phyloP scores from a whole-genome alignment of 2,329 filamentous ascomycete genomes.

The Alternaria postmessia region DNA sequence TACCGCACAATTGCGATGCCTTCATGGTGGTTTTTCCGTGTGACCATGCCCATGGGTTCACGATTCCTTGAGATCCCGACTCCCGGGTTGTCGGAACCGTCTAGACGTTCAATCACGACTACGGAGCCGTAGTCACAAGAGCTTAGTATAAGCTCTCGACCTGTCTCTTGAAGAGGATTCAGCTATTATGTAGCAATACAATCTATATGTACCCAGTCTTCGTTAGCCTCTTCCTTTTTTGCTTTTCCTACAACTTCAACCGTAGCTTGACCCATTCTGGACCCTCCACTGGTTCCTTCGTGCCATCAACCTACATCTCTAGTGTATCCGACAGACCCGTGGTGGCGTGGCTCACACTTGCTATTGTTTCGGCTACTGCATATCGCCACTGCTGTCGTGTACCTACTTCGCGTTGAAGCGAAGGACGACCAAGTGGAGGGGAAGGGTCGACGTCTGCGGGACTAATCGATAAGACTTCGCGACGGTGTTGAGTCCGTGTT shows the following conservation, averaged over 20 bases:
- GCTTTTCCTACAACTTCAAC: background rate
- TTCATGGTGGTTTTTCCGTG: background rate
- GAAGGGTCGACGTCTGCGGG: background rate
- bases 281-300: background rate
- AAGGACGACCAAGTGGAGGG: background rate
- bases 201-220: background rate
- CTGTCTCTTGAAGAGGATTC: background rate
- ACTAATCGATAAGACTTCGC: background rate
- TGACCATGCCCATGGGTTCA: background rate
- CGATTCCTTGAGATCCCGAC: background rate
- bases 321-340: background rate
- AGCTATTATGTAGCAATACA: background rate
- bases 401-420: background rate
- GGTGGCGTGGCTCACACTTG: background rate
- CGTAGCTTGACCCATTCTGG: background rate
- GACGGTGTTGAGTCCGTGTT: background rate
- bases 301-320: background rate
- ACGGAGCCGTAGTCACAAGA: background rate
- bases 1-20: background rate
- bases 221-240: background rate
- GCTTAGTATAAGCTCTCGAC: background rate
- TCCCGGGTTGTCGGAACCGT: background rate
- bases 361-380: slow-evolving; percentile 8
- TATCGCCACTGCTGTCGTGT: background rate
- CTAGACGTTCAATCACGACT: too few relatives aligned